phyloP scores from a whole-genome alignment of 2,329 filamentous ascomycete genomes.

The Pseudogymnoascus sp. region DNA sequence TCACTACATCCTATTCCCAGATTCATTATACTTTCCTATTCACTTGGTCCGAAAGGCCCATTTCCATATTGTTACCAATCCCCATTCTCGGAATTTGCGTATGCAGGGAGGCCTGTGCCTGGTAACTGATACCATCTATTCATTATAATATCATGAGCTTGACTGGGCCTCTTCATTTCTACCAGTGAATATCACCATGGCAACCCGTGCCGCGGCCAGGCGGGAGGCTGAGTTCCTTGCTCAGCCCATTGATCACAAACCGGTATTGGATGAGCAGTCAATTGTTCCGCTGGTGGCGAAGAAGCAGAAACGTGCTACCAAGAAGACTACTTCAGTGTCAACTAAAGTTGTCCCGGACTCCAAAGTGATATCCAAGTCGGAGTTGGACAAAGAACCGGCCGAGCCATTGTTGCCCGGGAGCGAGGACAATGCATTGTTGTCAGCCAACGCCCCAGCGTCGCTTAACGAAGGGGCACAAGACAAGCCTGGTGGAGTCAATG shows the following conservation, averaged over 20 bases:
- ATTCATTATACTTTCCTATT: background rate
- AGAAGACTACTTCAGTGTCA: background rate
- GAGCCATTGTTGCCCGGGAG: background rate
- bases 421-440: background rate
- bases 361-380: background rate
- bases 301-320: slow-evolving; percentile 15
- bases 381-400: background rate
- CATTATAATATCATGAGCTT: background rate
- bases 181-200: slow-evolving; percentile 9
- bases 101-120: background rate
- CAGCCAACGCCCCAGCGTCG: background rate
- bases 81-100: background rate
- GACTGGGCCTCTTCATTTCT: background rate
- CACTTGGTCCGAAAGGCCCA: background rate
- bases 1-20: background rate
- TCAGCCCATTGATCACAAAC: background rate
- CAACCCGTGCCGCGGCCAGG: slow-evolving; percentile 12
- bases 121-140: background rate
- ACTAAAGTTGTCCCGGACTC: background rate
- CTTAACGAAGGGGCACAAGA: background rate
- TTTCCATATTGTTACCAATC: background rate
- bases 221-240: slow-evolving; percentile 11
- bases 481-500: background rate
- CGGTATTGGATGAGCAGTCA: background rate
- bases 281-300: background rate